Evolutionary conservation across 2,329 filamentous ascomycete species (phyloP).

Genomic region (Monilinia fructigena): DNA sequence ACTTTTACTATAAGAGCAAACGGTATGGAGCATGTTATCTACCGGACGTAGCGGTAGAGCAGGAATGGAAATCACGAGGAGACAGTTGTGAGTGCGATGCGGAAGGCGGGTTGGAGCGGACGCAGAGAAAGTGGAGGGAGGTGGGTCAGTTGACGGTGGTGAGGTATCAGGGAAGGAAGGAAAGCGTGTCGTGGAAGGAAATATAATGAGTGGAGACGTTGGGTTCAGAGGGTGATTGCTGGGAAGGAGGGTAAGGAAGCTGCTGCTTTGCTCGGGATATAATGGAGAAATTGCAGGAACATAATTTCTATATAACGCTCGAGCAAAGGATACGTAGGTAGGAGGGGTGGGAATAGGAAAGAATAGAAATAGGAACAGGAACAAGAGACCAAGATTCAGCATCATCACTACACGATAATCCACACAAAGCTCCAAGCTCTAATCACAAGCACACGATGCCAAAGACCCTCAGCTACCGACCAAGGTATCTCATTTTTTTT

Average conservation of each 20-base stretch:
- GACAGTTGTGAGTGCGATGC: conserved; percentile 83
- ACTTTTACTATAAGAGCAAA: conserved; percentile 68
- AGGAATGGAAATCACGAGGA: conserved; percentile 96
- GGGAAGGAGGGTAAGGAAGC: conserved; percentile 17
- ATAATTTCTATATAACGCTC: too few species aligned
- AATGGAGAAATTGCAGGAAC: not conserved
- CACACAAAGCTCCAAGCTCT: too few species aligned
- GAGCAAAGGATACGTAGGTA: too few species aligned
- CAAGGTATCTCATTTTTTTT: too few species aligned
- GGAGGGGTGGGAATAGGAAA: too few species aligned
- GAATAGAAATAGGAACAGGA: too few species aligned
- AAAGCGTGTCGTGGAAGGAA: conserved; percentile 69
- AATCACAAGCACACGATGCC: too few species aligned
- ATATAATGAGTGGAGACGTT: conserved; percentile 77
- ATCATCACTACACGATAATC: too few species aligned
- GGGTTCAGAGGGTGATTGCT: conserved; percentile 48
- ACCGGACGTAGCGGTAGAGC: conserved; percentile 86
- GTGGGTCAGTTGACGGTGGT: conserved; percentile 69
- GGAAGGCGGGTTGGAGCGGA: conserved; percentile 90
- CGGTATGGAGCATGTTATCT: conserved; percentile 86
- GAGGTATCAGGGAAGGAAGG: conserved; percentile 83
- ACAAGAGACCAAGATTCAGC: too few species aligned
- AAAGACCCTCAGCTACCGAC: too few species aligned
- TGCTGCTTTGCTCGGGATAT: not conserved
- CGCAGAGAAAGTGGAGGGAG: conserved; percentile 67